phyloP scores from a whole-genome alignment of 352 stramenopile species.

The Globisporangium emineosum region DNA sequence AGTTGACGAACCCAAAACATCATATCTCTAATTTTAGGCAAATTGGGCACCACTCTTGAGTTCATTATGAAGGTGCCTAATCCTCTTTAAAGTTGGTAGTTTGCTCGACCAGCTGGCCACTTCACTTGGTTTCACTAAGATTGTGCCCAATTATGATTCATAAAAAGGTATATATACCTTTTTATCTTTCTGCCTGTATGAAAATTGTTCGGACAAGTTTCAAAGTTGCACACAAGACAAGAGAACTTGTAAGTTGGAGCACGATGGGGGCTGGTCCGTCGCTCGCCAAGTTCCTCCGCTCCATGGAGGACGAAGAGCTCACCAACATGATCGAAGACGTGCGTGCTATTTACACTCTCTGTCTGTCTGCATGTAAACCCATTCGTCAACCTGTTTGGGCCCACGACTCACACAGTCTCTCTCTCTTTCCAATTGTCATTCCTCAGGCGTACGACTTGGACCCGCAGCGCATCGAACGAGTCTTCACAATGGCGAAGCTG shows the following conservation, averaged over 20 bases:
- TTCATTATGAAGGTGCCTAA: too few relatives aligned
- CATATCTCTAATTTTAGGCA: too few relatives aligned
- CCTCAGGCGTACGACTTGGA: conserved; percentile 50
- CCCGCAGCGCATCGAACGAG: conserved; percentile 43
- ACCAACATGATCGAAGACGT: conserved; percentile 40
- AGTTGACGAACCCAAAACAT: too few relatives aligned
- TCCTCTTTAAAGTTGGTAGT: too few relatives aligned
- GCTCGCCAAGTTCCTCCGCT: conserved; percentile 51
- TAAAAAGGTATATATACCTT: too few relatives aligned
- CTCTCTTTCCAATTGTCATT: background rate
- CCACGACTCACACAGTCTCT: background rate
- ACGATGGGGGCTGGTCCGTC: conserved; percentile 45
- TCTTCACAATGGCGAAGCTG: conserved; percentile 43
- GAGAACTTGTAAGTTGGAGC: too few relatives aligned
- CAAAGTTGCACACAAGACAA: background rate
- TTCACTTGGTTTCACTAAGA: too few relatives aligned
- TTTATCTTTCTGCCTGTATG: too few relatives aligned
- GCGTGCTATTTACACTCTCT: background rate
- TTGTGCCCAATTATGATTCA: too few relatives aligned
- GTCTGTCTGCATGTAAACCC: background rate
- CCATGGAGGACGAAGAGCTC: conserved; percentile 64
- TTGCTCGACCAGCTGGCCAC: too few relatives aligned
- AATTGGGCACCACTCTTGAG: too few relatives aligned
- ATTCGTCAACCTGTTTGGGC: background rate
- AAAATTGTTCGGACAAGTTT: too few relatives aligned